Percentiles rank a stretch among this genome's conserved stretches.
Conservation (phyloP, 2,329 filamentous ascomycete genomes). For the Talaromyces sp. region DNA sequence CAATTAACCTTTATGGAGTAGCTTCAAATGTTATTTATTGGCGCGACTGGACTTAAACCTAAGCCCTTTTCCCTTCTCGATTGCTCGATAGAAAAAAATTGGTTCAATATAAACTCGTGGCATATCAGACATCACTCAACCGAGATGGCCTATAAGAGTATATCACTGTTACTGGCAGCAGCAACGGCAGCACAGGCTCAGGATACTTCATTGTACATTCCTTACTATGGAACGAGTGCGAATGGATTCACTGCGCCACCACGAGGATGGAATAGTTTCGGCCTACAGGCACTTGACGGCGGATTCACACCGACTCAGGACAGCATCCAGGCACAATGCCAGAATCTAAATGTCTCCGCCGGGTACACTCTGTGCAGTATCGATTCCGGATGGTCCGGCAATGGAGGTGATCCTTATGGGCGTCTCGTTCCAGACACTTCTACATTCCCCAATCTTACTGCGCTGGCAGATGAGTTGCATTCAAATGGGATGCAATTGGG, state of each 20-base stretch:
- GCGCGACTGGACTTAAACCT: neutral
- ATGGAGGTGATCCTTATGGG: slow-evolving; percentile 20
- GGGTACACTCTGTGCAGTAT: slow-evolving; percentile 24
- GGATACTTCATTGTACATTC: neutral
- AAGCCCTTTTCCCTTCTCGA: neutral
- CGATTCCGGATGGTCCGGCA: slow-evolving; percentile 24
- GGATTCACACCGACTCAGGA: neutral
- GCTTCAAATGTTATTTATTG: neutral
- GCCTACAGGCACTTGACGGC: neutral
- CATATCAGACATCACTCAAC: neutral
- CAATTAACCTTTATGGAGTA: neutral
- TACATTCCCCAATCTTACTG: slow-evolving; percentile 19
- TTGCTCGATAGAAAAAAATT: neutral
- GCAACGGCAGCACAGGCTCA: neutral
- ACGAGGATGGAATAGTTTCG: slow-evolving; percentile 5
- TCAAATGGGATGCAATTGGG: slow-evolving; percentile 20
- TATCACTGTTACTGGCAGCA: neutral
- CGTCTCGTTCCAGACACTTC: slow-evolving; percentile 15
- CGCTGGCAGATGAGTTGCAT: slow-evolving; percentile 21
- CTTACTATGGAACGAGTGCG: neutral
- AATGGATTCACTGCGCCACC: slow-evolving; percentile 5
- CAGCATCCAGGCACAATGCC: neutral
- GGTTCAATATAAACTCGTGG: neutral
- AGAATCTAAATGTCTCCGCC: neutral
- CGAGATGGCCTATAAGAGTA: neutral